Percentiles rank a stretch among this genome's conserved stretches.
These are phyloP conservation scores for Capronia epimyces DNA, from an alignment of 2,329 filamentous ascomycete genomes.

Conservation along the genomic window DNA sequence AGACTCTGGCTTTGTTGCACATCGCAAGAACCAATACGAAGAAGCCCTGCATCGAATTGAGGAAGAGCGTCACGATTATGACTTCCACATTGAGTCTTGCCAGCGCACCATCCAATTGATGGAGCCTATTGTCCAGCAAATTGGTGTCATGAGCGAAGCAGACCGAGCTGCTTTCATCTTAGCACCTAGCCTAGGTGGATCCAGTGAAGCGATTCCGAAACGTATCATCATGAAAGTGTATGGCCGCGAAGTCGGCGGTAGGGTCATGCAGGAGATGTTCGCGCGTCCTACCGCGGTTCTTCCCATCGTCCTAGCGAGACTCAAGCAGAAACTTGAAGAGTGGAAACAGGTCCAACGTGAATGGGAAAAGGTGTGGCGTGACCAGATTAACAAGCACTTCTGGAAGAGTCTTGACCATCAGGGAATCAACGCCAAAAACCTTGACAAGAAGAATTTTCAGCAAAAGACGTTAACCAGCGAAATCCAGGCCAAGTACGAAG, in stretches of 20 bases:
- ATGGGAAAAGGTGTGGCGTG: conserved; percentile 98
- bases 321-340: conserved; percentile 95
- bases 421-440: conserved; percentile 79
- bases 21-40: conserved; percentile 93
- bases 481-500: conserved; percentile 88
- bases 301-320: conserved; percentile 75
- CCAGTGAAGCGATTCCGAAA: conserved; percentile 94
- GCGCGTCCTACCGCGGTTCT: conserved; percentile 77
- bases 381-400: conserved; percentile 90
- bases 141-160: conserved; percentile 68
- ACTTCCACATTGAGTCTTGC: conserved; percentile 95
- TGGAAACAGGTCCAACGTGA: conserved; percentile 96
- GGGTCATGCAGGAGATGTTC: conserved; percentile 84
- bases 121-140: conserved; percentile 86
- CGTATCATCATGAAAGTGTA: conserved; percentile 98
- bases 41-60: conserved; percentile 93
- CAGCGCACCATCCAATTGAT: conserved; percentile 92
- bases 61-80: conserved; percentile 96
- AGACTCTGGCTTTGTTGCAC: conserved; percentile 94
- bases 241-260: conserved; percentile 71
- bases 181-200: conserved; percentile 76
- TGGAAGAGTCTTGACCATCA: conserved; percentile 96
- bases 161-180: conserved; percentile 73
- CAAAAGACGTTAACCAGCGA: conserved; percentile 84
- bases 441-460: conserved; percentile 86